Evolutionary conservation across 805 yeast genomes (phyloP).

Genomic region (Saccharomycopsis javanensis): DNA sequence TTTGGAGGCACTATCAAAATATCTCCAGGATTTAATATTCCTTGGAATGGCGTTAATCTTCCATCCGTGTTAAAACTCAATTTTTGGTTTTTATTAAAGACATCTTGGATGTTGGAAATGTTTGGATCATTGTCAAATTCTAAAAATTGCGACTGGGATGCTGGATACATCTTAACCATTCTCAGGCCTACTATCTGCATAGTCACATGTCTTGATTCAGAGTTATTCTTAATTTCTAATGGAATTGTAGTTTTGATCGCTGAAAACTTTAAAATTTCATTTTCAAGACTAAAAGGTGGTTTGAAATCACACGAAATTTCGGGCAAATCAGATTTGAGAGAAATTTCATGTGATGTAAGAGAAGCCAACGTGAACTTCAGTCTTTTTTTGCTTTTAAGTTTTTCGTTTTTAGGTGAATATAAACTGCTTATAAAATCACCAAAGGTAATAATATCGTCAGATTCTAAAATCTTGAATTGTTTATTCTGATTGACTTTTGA

Average conservation of each 20-base stretch:
- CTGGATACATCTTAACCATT: slow-evolving; percentile 28
- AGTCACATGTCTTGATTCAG: slow-evolving; percentile 28
- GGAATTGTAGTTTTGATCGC: slow-evolving; percentile 27
- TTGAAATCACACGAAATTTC: slow-evolving; percentile 24
- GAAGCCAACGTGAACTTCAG: slow-evolving; percentile 24
- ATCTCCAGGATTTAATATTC: slow-evolving; percentile 29
- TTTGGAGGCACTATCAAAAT: slow-evolving; percentile 28
- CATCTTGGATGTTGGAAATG: slow-evolving; percentile 26
- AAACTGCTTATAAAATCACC: slow-evolving; percentile 24
- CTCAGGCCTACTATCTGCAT: slow-evolving; percentile 27
- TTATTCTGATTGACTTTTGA: slow-evolving; percentile 23
- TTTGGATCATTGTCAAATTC: slow-evolving; percentile 25
- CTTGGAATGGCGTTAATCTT: slow-evolving; percentile 24
- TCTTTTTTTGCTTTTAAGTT: slow-evolving; percentile 21
- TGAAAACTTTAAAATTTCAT: slow-evolving; percentile 24
- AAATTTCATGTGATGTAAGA: slow-evolving; percentile 26
- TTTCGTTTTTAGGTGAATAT: slow-evolving; percentile 1
- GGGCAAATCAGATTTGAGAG: slow-evolving; percentile 26
- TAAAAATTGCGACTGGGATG: slow-evolving; percentile 25
- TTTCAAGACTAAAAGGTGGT: slow-evolving; percentile 21
- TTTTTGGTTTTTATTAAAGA: slow-evolving; percentile 20
- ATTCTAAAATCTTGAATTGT: slow-evolving; percentile 24
- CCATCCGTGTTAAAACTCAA: slow-evolving; percentile 11
- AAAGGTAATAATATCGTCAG: slow-evolving; percentile 21
- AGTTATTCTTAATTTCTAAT: slow-evolving; percentile 28